A percentile compares a stretch with the other conserved stretches of the same genome.
Evolutionary conservation across 257 asterid genomes (phyloP).

Genomic region (Jasminum sambac): DNA sequence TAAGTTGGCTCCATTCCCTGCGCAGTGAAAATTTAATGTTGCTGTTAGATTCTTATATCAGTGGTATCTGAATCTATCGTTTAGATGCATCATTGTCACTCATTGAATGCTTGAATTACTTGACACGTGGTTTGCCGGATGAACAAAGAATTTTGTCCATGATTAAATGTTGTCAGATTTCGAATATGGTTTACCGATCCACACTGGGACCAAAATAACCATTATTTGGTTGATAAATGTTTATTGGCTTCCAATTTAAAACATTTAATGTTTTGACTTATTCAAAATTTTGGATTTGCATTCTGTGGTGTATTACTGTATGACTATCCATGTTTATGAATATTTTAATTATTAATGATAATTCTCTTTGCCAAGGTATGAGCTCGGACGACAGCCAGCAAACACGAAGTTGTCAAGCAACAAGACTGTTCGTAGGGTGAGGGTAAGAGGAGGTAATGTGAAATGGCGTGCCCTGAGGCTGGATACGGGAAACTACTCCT

Average conservation of each 20-base stretch:
- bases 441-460: conserved; percentile 47
- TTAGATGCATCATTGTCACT: no score
- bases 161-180: neutral
- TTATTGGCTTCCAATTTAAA: neutral
- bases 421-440: conserved; percentile 46
- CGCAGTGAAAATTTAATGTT: no score
- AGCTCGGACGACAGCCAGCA: conserved; percentile 51
- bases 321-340: no score
- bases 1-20: neutral
- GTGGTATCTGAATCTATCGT: no score
- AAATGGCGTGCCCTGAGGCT: conserved; percentile 48
- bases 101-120: no score
- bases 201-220: neutral
- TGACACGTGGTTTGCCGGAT: neutral
- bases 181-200: neutral
- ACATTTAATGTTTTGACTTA: neutral
- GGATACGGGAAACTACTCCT: conserved; percentile 43
- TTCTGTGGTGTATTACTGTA: neutral
- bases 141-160: neutral
- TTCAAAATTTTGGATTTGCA: no score
- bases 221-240: neutral
- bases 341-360: neutral
- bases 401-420: conserved; percentile 44
- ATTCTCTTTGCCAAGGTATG: conserved; percentile 33
- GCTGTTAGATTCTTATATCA: no score